A percentile compares a stretch with the other conserved stretches of the same genome.
Evolutionary conservation across 352 stramenopile genomes (phyloP).

Genomic region (Peronospora belbahrii): DNA sequence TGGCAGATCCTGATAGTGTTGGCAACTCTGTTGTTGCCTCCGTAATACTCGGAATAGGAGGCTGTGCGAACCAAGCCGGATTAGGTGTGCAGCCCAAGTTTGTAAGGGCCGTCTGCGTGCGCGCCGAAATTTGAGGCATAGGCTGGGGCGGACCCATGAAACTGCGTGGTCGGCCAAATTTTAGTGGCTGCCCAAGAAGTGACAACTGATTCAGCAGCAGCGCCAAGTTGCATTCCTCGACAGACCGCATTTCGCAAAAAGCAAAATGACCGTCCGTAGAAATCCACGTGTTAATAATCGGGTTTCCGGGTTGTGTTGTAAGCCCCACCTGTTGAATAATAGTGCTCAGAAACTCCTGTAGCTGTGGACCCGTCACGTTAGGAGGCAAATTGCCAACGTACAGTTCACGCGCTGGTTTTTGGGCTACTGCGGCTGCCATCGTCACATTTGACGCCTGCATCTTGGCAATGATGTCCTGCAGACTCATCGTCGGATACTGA

Average conservation of each 20-base stretch:
- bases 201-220: conserved; percentile 77
- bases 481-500: conserved; percentile 82
- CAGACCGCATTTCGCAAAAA: conserved; percentile 83
- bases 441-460: conserved; percentile 79
- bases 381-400: conserved; percentile 84
- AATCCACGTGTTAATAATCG: conserved; percentile 82
- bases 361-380: conserved; percentile 71
- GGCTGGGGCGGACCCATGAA: conserved; percentile 79
- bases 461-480: conserved; percentile 85
- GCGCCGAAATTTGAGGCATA: conserved; percentile 53
- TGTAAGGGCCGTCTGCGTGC: conserved; percentile 67
- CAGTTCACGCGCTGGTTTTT: conserved; percentile 76
- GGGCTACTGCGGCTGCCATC: conserved; percentile 57
- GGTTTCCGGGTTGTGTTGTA: conserved; percentile 64
- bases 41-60: conserved; percentile 15
- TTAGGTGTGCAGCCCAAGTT: conserved; percentile 81
- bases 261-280: conserved; percentile 82
- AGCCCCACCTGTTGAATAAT: conserved; percentile 85
- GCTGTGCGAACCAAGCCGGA: conserved; percentile 62
- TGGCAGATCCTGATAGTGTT: conserved; percentile 7
- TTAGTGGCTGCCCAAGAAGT: conserved; percentile 71
- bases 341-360: conserved; percentile 81
- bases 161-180: conserved; percentile 79
- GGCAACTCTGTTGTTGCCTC: conserved; percentile 1
- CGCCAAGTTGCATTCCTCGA: conserved; percentile 83